A percentile compares a stretch with the other conserved stretches of the same genome.
Conservation (phyloP, 2,329 filamentous ascomycete species). For the Orbilia blumenaviensis region DNA sequence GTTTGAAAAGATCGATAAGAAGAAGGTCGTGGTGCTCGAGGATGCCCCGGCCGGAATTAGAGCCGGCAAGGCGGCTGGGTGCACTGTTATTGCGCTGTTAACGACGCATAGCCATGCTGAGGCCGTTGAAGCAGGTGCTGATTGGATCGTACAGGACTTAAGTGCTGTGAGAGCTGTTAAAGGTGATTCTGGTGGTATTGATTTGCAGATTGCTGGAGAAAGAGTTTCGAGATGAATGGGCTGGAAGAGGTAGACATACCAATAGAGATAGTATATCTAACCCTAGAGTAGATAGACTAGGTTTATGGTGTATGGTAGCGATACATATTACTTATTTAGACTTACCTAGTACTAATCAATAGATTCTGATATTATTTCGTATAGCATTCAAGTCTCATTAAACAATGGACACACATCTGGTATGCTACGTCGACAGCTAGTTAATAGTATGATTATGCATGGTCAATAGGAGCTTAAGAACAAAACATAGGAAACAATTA, state of each 20-base stretch:
- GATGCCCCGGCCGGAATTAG: conserved; percentile 86
- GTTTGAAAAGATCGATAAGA: conserved; percentile 30
- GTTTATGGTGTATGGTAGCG: neutral
- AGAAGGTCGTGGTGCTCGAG: conserved; percentile 78
- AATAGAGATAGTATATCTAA: neutral
- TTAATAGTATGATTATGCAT: neutral
- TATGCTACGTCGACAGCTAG: neutral
- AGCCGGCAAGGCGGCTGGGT: conserved; percentile 85
- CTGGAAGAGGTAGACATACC: neutral
- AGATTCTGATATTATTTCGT: neutral
- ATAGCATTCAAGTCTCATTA: too few relatives aligned
- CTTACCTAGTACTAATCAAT: too few relatives aligned
- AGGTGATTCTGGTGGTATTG: conserved; percentile 68
- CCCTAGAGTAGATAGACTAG: neutral
- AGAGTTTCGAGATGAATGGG: conserved; percentile 7
- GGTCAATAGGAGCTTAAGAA: neutral
- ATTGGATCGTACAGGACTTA: conserved; percentile 86
- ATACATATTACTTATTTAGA: neutral
- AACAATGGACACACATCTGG: too few relatives aligned
- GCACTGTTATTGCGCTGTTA: conserved; percentile 81
- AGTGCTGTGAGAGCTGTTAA: conserved; percentile 73
- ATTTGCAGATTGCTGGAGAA: conserved; percentile 44
- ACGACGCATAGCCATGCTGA: conserved; percentile 82
- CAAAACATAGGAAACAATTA: conserved; percentile 24
- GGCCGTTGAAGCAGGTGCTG: conserved; percentile 77